Evolutionary conservation across 2,329 filamentous ascomycete genomes (phyloP), one percentile per base, ranked within the genome.

Genomic region (Ploettnerulaceae sp.): DNA sequence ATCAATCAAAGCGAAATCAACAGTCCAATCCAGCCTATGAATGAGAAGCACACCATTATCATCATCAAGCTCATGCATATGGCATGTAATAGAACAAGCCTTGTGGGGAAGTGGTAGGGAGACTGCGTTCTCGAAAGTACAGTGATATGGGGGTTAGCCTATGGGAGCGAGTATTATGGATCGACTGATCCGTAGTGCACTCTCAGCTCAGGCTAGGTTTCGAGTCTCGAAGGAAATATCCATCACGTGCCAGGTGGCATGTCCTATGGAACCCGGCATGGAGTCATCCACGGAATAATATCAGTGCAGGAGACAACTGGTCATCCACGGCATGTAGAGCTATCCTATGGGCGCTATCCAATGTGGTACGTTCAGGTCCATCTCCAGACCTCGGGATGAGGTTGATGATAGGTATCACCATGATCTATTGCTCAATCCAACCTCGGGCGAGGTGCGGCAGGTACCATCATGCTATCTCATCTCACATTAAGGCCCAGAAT

Each of bases 391-490:
- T 28, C 26, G 22, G 35, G 15, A 38, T 20, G 24, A 38, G 35
- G 24, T 22, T 38, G n/a, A n/a, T 5, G 35, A 17, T 24, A 38
- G 35, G 35, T 28, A 24, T 24, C 35, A 38, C n/a, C n/a, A n/a
- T n/a, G n/a, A n/a, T 38, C 35, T 24, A 38, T 36, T 15, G 15
- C 29, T 14, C 20, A 36, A 25, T 38, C 24, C 35, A 28, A 38
- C 35, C 35, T 28, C 35, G 12, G 22, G 35, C 22, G 35, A 38
- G 35, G 24, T 28, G 3, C 15, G 22, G 24, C 22, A 6, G 35
- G 35, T 28, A 15, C 22, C 35, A 28, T 7, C 21, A 38, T 26
- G n/a, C 35, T 2, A 3, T 12, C 24, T 26, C 35, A 12, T 26
- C 14, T 20, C 20, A 11, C 11, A 3, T 24, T 24, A 41, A 12